These are phyloP conservation scores for Comarum palustre DNA, from an alignment of 306 rosid genomes.

Conservation along the genomic window DNA sequence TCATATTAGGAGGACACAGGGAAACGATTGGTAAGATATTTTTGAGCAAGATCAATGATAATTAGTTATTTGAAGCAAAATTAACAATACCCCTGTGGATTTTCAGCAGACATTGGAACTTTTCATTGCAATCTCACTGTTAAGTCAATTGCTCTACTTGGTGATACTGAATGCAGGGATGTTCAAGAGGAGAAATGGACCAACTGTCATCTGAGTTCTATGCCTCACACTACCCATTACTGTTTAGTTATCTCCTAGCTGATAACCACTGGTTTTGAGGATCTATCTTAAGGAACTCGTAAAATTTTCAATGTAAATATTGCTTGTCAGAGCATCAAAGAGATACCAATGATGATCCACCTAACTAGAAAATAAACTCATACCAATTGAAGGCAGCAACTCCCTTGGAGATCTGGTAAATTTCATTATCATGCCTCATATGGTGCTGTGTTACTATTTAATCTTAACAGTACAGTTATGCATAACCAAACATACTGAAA, in stretches of 20 bases:
- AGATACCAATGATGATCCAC: neutral
- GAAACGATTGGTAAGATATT: constrained; percentile 37
- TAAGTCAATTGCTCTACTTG: constrained; percentile 36
- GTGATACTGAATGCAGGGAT: constrained; percentile 37
- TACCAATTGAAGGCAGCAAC: neutral
- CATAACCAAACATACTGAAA: constrained; percentile 5
- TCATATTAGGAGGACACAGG: constrained; percentile 33
- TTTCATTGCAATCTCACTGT: constrained; percentile 31
- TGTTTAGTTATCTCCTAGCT: neutral
- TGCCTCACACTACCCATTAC: neutral
- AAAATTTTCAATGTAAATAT: neutral
- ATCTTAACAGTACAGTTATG: neutral
- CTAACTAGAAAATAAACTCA: neutral
- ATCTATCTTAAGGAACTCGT: neutral
- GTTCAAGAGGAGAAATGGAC: constrained; percentile 31
- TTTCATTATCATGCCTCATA: neutral
- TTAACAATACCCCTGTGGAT: neutral
- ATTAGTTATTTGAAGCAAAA: neutral
- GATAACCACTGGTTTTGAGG: neutral
- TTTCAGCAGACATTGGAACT: constrained; percentile 36
- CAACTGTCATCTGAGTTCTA: constrained; percentile 14
- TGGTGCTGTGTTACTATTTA: neutral
- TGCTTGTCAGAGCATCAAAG: neutral
- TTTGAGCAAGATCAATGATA: neutral
- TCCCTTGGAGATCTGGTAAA: no score